Conservation (phyloP, 1,139 yeast species). For the Candida sp. region DNA sequence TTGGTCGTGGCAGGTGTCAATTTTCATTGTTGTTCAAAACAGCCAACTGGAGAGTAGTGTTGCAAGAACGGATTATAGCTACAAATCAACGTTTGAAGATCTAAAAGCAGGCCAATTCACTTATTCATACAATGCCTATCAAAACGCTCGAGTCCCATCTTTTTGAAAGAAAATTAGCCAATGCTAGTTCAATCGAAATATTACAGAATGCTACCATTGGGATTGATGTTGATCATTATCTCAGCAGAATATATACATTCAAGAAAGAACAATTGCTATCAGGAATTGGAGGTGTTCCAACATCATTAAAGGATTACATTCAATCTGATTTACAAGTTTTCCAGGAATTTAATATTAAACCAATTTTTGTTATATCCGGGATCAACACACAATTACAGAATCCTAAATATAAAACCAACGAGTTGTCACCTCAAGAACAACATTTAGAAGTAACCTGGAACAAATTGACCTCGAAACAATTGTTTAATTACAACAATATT, state of each 20-base stretch:
- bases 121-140: constrained; percentile 39
- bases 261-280: constrained; percentile 71
- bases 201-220: constrained; percentile 73
- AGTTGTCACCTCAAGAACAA: constrained; percentile 43
- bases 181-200: constrained; percentile 60
- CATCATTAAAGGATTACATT: constrained; percentile 54
- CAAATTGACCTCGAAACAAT: constrained; percentile 23
- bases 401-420: constrained; percentile 28
- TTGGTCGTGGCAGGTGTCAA: background rate
- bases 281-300: constrained; percentile 84
- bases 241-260: constrained; percentile 57
- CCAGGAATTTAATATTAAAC: constrained; percentile 61
- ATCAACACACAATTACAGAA: constrained; percentile 35
- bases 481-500: constrained; percentile 22
- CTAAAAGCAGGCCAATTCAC: background rate
- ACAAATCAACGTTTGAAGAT: background rate
- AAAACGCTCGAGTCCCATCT: constrained; percentile 69
- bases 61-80: background rate
- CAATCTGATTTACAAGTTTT: constrained; percentile 64
- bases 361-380: constrained; percentile 74
- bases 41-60: background rate
- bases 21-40: background rate
- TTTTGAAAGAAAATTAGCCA: constrained; percentile 65
- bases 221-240: constrained; percentile 80
- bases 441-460: constrained; percentile 48